Conservation (phyloP, 441 rosid genomes). For the Gossypium trilobum region DNA sequence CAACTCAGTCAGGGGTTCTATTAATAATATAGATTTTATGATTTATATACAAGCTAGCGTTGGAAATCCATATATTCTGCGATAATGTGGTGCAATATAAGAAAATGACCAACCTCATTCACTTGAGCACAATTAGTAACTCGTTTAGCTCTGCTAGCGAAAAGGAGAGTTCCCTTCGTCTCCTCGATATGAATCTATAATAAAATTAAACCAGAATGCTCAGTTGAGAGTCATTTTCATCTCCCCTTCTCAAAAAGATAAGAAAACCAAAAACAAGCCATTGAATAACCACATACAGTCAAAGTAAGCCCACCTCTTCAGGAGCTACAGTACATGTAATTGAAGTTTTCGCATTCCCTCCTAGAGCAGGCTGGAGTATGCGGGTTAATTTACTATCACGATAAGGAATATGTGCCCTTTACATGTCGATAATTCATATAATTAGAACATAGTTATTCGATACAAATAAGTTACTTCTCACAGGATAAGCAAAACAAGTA, state of each 20-base stretch:
- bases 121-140: constrained; percentile 89
- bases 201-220: constrained; percentile 14
- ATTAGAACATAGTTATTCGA: constrained; percentile 8
- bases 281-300: background rate
- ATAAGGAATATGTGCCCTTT: constrained; percentile 86
- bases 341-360: constrained; percentile 92
- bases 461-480: constrained; percentile 1
- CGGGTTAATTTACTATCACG: constrained; percentile 95
- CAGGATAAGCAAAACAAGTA: constrained; percentile 22
- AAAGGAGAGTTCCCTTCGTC: constrained; percentile 84
- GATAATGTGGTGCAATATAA: constrained; percentile 13
- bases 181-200: constrained; percentile 74
- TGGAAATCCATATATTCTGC: background rate
- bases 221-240: background rate
- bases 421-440: background rate
- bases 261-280: background rate
- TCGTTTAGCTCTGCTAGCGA: constrained; percentile 91
- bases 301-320: constrained; percentile 54
- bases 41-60: background rate
- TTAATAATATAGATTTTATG: background rate
- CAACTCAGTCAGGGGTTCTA: too few species aligned
- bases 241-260: background rate
- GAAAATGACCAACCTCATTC: constrained; percentile 54
- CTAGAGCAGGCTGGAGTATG: constrained; percentile 92
- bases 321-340: constrained; percentile 89